Evolutionary conservation across 2,329 filamentous ascomycete genomes (phyloP).

Genomic region (Rutstroemia sp.): DNA sequence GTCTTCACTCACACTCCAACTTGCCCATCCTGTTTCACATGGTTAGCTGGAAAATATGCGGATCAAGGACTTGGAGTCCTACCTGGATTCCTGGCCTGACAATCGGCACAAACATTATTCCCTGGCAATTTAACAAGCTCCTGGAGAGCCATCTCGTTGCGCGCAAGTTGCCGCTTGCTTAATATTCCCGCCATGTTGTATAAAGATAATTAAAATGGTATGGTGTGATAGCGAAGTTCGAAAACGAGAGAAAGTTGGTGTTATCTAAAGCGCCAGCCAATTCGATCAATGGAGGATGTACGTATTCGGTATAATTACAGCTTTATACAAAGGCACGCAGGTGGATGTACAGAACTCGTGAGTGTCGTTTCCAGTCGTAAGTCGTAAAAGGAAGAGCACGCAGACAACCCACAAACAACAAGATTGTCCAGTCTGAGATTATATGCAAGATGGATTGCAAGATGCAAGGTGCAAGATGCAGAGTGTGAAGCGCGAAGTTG

Average conservation of each 20-base stretch:
- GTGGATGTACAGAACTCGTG: constrained; percentile 16
- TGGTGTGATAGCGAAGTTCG: background rate
- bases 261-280: constrained; percentile 1
- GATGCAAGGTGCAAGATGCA: background rate
- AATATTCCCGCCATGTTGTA: constrained; percentile 60
- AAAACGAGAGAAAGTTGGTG: background rate
- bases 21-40: constrained; percentile 27
- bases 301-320: constrained; percentile 14
- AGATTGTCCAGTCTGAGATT: background rate
- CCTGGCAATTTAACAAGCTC: constrained; percentile 84
- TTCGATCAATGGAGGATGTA: background rate
- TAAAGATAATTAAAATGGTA: constrained; percentile 7
- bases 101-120: constrained; percentile 93
- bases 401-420: background rate
- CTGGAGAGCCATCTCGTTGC: constrained; percentile 87
- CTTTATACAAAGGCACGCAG: constrained; percentile 20
- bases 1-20: constrained; percentile 30
- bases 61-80: constrained; percentile 28
- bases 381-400: constrained; percentile 11
- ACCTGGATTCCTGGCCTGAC: constrained; percentile 87
- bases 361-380: constrained; percentile 17
- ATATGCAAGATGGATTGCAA: background rate
- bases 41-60: background rate
- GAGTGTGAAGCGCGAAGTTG: background rate
- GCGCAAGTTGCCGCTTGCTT: constrained; percentile 95